Base-by-base conservation (phyloP, 2,329 filamentous ascomycete species). In the Scorias spongiosa region DNA sequence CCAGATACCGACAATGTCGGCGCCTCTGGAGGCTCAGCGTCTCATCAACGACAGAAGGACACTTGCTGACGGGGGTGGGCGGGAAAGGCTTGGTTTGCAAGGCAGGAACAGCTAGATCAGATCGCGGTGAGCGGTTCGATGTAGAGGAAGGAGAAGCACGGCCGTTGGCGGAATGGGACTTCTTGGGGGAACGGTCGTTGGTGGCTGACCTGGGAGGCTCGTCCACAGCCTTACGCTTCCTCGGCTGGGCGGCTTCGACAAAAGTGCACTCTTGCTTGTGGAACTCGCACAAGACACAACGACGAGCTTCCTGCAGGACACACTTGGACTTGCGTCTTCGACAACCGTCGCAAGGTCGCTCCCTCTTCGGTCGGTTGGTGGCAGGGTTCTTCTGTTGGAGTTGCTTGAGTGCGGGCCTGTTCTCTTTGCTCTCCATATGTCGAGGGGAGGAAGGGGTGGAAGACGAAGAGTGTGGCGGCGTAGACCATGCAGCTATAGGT, bases 1-100 rank as follows among this genome's bases (percentile, higher is more conserved):
- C 84, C 53, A 91, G 84, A 57, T 89, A 85, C 63, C 85, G 81
- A 64, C 82, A 86, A 61, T 82, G 86, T 48, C 82, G 78, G 61
- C 85, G 80, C 56, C 76, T 69, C 59, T 89, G 84, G 51, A 91
- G 71, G 47, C 84, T 84, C 46, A 91, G 51, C 10, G 66, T 68
- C 56, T 70, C 66, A 49, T 67, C 66, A 11, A 69, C 57, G 12
- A 55, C 51, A 47, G 55, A 54, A 42, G 55, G 51, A 44, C 52
- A 56, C 44, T 54, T 51, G 41, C 51, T 52, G 14, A 18, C 17
- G 4, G 38, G 20, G 37, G 14, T 32, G 20, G 39, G 38, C 14
- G 26, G 38, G 11, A 41, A 15, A 10, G 29, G 12, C 11, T 36
- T 26, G 14, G 20, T n/a, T 10, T 46, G 29, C 20, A 26, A 17